Base-by-base conservation (phyloP, 2,329 filamentous ascomycete species). In the Dendryphion nanum region DNA sequence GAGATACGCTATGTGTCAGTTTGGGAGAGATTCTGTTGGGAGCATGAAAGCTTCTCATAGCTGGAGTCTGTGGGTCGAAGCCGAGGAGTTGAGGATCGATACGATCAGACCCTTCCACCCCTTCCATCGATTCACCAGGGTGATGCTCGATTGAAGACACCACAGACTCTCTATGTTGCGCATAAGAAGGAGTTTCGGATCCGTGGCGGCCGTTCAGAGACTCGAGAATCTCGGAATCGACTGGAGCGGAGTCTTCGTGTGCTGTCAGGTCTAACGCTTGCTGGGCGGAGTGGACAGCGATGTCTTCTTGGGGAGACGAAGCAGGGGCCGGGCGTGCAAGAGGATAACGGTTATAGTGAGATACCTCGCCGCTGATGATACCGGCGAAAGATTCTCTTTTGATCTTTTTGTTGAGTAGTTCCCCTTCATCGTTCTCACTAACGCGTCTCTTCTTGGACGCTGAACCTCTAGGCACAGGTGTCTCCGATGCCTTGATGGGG, bases 401-500 rank as follows among this genome's bases (percentile, higher is more conserved):
- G 47, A 61, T 47, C 38, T 59, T 56, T 19, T 43, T 43, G 38
- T 54, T 60, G 14, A 42, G 31, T 6, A 47, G 31, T 30, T 42
- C 41, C 7, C 47, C 32, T 29, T 42, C 41, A 7, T 50, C 45
- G 24, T 59, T 54, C 15, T 56, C 58, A 38, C 61, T 64, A 40
- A 59, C 47, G 37, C 76, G 71, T 42, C 77, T 74, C 58, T 81
- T 81, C 26, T 71, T 66, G n/a, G 71, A 71, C n/a, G 66, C 68
- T 20, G 75, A 74, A 12, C 76, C 78, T 44, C 79, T 72, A 28
- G 79, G 78, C 28, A 81, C 75, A 2, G 79, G 77, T 17, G 75
- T 70, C 53, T 83, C 79, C 35, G 77, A 76, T 2, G 78, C 77
- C 55, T 83, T 83, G 51, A 81, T 62, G 2, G 79, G 80, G 57